Evolutionary conservation across 2,329 filamentous ascomycete species (phyloP).

Genomic region (Xylariaceae sp.): DNA sequence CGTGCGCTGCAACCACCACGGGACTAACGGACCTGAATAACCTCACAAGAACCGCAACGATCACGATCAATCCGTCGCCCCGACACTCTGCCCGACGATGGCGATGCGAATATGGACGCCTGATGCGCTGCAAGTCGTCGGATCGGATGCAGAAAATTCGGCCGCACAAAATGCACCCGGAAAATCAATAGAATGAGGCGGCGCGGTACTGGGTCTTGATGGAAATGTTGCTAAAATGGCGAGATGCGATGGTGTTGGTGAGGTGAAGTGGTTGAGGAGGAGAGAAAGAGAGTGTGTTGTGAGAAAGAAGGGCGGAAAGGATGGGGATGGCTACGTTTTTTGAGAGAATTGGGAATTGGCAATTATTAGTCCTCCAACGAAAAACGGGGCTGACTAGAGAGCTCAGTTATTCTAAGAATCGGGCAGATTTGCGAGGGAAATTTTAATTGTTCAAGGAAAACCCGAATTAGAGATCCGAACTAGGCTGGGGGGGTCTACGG

Average conservation of each 20-base stretch:
- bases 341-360: slow-evolving; percentile 34
- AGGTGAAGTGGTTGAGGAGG: slow-evolving; percentile 26
- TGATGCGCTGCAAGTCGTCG: slow-evolving; percentile 14
- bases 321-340: slow-evolving; percentile 50
- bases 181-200: slow-evolving; percentile 29
- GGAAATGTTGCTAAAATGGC: slow-evolving; percentile 30
- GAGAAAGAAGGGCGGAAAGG: slow-evolving; percentile 32
- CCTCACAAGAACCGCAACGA: slow-evolving; percentile 27
- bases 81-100: slow-evolving; percentile 18
- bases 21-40: slow-evolving; percentile 27
- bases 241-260: slow-evolving; percentile 30
- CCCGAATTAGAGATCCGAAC: slow-evolving; percentile 36
- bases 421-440: slow-evolving; percentile 36
- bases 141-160: slow-evolving; percentile 25
- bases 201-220: slow-evolving; percentile 36
- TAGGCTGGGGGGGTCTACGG: slow-evolving; percentile 25
- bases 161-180: slow-evolving; percentile 26
- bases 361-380: slow-evolving; percentile 44
- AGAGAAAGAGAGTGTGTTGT: slow-evolving; percentile 27
- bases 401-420: slow-evolving; percentile 19
- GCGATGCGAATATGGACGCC: slow-evolving; percentile 9
- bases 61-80: slow-evolving; percentile 11
- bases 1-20: slow-evolving; percentile 18
- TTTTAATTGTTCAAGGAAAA: slow-evolving; percentile 33
- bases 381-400: slow-evolving; percentile 42